Percentiles rank a stretch among this genome's conserved stretches.
Conservation (phyloP, 1,284 basidiomycete species). For the Boletus sp. region DNA sequence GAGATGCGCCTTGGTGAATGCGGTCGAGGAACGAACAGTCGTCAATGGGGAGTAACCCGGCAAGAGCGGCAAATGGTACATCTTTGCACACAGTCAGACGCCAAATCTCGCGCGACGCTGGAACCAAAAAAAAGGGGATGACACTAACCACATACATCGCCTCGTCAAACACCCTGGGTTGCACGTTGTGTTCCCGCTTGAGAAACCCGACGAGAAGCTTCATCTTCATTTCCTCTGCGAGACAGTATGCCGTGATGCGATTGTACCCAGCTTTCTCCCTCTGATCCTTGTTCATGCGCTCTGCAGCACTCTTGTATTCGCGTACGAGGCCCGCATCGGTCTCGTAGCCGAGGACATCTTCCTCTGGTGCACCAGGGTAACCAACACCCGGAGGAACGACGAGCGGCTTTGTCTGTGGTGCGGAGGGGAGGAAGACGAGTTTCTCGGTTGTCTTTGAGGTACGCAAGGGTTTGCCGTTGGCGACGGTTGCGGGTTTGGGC, state of each 20-base stretch:
- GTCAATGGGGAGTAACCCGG: slow-evolving; percentile 87
- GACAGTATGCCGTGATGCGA: slow-evolving; percentile 82
- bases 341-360: slow-evolving; percentile 60
- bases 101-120: not conserved
- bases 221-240: slow-evolving; percentile 80
- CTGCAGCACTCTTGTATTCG: slow-evolving; percentile 74
- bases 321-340: slow-evolving; percentile 56
- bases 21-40: slow-evolving; percentile 79
- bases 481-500: slow-evolving; percentile 19
- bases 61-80: slow-evolving; percentile 88
- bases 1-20: slow-evolving; percentile 58
- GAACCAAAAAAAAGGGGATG: not conserved
- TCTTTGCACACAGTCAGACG: slow-evolving; percentile 40
- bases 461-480: slow-evolving; percentile 56
- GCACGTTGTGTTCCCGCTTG: slow-evolving; percentile 90
- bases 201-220: slow-evolving; percentile 79
- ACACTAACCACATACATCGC: slow-evolving; percentile 82
- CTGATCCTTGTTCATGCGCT: slow-evolving; percentile 77
- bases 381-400: slow-evolving; percentile 36
- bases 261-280: slow-evolving; percentile 71
- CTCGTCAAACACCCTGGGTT: slow-evolving; percentile 88
- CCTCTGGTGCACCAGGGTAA: slow-evolving; percentile 34
- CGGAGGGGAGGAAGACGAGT: slow-evolving; percentile 87
- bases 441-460: slow-evolving; percentile 91
- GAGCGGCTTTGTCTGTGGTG: slow-evolving; percentile 83